These are phyloP conservation scores for Cyberlindnera mississippiensis DNA, from an alignment of 805 yeast species.

Conservation along the genomic window DNA sequence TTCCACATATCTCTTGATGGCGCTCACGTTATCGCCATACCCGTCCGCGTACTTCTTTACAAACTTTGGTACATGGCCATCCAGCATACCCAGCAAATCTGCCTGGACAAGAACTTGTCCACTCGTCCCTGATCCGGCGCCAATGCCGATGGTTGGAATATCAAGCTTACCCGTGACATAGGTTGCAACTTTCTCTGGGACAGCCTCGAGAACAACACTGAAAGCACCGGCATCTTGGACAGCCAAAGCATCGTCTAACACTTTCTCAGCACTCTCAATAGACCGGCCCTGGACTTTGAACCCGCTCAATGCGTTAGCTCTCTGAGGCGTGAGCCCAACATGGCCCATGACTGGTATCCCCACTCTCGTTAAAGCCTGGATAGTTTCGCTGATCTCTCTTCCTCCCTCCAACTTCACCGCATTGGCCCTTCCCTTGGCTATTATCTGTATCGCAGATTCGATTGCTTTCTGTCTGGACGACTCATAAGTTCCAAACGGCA, in stretches of 20 bases:
- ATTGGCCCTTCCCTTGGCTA: slow-evolving; percentile 52
- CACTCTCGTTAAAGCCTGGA: slow-evolving; percentile 50
- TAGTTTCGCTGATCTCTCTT: slow-evolving; percentile 45
- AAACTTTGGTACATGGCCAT: slow-evolving; percentile 60
- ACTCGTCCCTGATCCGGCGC: slow-evolving; percentile 80
- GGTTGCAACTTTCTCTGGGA: slow-evolving; percentile 70
- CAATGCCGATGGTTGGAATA: slow-evolving; percentile 92
- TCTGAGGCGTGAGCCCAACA: slow-evolving; percentile 89
- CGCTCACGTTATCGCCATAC: slow-evolving; percentile 43
- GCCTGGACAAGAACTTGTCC: slow-evolving; percentile 91
- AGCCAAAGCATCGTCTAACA: slow-evolving; percentile 63
- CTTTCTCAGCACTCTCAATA: slow-evolving; percentile 45
- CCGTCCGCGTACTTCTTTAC: slow-evolving; percentile 65
- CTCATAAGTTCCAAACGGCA: slow-evolving; percentile 89
- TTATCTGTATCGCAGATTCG: slow-evolving; percentile 48
- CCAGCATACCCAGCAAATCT: slow-evolving; percentile 74
- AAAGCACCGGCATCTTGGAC: slow-evolving; percentile 77
- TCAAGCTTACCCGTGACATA: slow-evolving; percentile 54
- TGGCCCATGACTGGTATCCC: slow-evolving; percentile 94
- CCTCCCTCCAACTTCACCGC: slow-evolving; percentile 90
- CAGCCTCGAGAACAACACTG: slow-evolving; percentile 74
- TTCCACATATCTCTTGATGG: slow-evolving; percentile 47
- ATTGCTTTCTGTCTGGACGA: slow-evolving; percentile 58
- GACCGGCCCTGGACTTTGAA: slow-evolving; percentile 81
- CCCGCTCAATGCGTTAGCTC: slow-evolving; percentile 75